Evolutionary conservation across 106 monocot genomes (phyloP), one percentile per base, ranked within the genome.

Genomic region (Allium cepa): DNA sequence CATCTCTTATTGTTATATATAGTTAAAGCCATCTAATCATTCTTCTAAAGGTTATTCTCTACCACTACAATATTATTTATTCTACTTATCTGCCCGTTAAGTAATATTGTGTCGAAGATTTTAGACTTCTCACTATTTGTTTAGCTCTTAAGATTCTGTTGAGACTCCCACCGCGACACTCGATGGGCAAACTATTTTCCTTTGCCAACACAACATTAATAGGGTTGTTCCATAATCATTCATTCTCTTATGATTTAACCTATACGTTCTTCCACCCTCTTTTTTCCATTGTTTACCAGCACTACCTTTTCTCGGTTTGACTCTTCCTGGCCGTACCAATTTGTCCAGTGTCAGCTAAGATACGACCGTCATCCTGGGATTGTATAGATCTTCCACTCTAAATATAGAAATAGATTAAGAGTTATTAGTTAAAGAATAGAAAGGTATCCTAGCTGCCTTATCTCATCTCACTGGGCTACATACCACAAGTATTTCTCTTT

Each of bases 1-100:
- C 69, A 69, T 69, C 52, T 69, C 56, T 56, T 69, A 28, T 56
- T 69, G 53, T 69, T 14, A 56, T 50, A 67, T 51, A 50, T 16
- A 67, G 26, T 1, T 51, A 55, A 55, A 27, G 26, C 46, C 53
- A 69, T 56, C 18, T 56, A 67, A 26, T 57, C 57, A 36, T 36
- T 36, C 36, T 36, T 36, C 36, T 36, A 36, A 36, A 36, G 1
- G 36, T 36, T 61, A 36, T 61, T 61, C 61, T 61, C 18, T 61
- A 61, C 2, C 26, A 36, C 9, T 61, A 61, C 61, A 11, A 61
- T 58, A 15, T 5, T 36, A 36, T 2, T 58, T 61, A 61, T 61
- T 27, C 26, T 8, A 27, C 36, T 61, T 61, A 36, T 28, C 45
- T 28, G 26, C 61, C 61, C 61, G 0, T 2, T 36, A 36, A 36